Conservation (phyloP, 139 green algal genomes). For the Coccomyxa sp. region DNA sequence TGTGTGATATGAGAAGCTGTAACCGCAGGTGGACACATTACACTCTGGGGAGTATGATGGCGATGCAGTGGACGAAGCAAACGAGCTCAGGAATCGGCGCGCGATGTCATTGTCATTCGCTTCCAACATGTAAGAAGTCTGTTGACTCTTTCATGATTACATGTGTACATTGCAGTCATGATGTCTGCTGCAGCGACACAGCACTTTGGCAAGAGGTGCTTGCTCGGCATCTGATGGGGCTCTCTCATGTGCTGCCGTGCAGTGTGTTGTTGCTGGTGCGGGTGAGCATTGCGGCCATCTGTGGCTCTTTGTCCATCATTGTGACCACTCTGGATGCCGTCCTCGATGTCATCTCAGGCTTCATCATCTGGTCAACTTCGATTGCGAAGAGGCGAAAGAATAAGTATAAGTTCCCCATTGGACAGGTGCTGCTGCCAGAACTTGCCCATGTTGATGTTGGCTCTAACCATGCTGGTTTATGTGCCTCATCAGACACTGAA, state of each 20-base stretch:
- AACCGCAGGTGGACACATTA: background rate
- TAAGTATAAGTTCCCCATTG: slow-evolving; percentile 7
- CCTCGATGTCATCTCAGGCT: slow-evolving; percentile 47
- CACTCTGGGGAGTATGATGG: background rate
- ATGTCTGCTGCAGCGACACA: no score
- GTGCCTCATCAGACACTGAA: no score
- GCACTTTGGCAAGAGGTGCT: background rate
- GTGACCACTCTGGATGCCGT: slow-evolving; percentile 52
- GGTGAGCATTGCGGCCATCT: slow-evolving; percentile 27
- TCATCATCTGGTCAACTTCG: slow-evolving; percentile 45
- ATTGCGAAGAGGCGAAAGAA: background rate
- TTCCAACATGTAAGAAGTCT: background rate
- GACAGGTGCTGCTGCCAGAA: slow-evolving; percentile 10
- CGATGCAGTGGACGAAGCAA: background rate
- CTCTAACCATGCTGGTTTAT: background rate
- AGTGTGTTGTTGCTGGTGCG: slow-evolving; percentile 45
- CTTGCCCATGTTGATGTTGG: background rate
- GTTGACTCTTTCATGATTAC: background rate
- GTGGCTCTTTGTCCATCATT: slow-evolving; percentile 43
- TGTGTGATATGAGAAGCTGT: background rate
- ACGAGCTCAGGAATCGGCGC: background rate
- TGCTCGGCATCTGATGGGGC: background rate
- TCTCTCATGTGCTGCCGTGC: background rate
- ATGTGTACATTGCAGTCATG: no score
- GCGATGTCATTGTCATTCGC: background rate